Percentiles rank a stretch among this genome's conserved stretches.
phyloP scores from a whole-genome alignment of 306 rosid species.

The Acmispon strigosus region DNA sequence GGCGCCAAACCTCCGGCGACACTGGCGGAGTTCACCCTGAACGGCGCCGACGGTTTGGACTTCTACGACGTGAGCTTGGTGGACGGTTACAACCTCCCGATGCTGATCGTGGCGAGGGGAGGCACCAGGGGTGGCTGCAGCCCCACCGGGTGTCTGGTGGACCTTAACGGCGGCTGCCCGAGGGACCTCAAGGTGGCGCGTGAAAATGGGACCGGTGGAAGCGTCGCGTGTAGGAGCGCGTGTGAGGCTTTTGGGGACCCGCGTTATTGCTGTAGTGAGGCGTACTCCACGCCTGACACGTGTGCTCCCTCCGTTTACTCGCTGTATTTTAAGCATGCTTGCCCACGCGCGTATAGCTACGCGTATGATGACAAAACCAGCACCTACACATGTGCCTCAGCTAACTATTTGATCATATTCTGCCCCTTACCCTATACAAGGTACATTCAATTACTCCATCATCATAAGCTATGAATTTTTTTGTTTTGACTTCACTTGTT shows the following conservation, averaged over 20 bases:
- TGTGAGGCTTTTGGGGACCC: constrained; percentile 90
- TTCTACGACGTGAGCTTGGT: constrained; percentile 95
- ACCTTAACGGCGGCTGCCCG: constrained; percentile 74
- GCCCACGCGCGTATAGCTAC: constrained; percentile 98
- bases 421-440: constrained; percentile 87
- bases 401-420: constrained; percentile 68
- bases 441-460: constrained; percentile 33
- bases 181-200: constrained; percentile 47
- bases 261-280: constrained; percentile 75
- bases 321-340: constrained; percentile 56
- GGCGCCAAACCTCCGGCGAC: constrained; percentile 94
- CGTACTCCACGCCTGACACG: constrained; percentile 80
- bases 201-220: constrained; percentile 18
- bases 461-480: background rate
- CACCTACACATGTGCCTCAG: constrained; percentile 78
- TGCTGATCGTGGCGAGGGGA: constrained; percentile 62
- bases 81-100: constrained; percentile 90
- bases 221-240: constrained; percentile 91
- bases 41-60: constrained; percentile 76
- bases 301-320: constrained; percentile 62
- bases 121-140: constrained; percentile 76
- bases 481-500: background rate
- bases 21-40: constrained; percentile 84
- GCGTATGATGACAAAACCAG: constrained; percentile 96
- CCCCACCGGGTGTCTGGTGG: constrained; percentile 82